Evolutionary conservation across 176 grass and related monocot species (phyloP).

Genomic region (Carex pumila): DNA sequence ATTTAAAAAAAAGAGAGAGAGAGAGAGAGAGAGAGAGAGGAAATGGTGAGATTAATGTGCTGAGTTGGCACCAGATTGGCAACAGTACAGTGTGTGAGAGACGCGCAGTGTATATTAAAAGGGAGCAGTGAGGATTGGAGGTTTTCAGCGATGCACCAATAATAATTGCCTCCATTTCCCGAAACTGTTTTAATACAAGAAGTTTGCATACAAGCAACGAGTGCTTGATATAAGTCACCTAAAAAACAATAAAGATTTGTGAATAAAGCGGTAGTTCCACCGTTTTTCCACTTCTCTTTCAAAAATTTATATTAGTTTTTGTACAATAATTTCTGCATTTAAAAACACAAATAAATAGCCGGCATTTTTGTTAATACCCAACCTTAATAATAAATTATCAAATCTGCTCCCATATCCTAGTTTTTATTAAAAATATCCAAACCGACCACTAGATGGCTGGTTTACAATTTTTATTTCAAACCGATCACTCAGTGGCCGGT

Average conservation of each 20-base stretch:
- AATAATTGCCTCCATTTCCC: neutral
- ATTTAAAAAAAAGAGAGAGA: neutral
- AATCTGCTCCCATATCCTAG: too few relatives aligned
- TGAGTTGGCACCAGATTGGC: slow-evolving; percentile 51
- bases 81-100: slow-evolving; percentile 17
- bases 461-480: too few relatives aligned
- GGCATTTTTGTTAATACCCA: too few relatives aligned
- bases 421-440: too few relatives aligned
- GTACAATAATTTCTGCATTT: neutral
- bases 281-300: neutral
- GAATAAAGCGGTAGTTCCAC: neutral
- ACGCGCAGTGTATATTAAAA: slow-evolving; percentile 22
- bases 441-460: too few relatives aligned
- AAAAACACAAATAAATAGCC: neutral
- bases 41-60: slow-evolving; percentile 4
- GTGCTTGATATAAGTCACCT: neutral
- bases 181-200: neutral
- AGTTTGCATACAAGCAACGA: neutral
- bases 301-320: neutral
- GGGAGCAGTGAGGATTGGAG: neutral
- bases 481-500: too few relatives aligned
- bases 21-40: neutral
- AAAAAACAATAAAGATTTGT: neutral
- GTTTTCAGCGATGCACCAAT: neutral
- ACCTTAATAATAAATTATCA: too few relatives aligned